Evolutionary conservation across 2,329 filamentous ascomycete species (phyloP), one percentile per base, ranked within the genome.

Genomic region (Penicillium sp.): DNA sequence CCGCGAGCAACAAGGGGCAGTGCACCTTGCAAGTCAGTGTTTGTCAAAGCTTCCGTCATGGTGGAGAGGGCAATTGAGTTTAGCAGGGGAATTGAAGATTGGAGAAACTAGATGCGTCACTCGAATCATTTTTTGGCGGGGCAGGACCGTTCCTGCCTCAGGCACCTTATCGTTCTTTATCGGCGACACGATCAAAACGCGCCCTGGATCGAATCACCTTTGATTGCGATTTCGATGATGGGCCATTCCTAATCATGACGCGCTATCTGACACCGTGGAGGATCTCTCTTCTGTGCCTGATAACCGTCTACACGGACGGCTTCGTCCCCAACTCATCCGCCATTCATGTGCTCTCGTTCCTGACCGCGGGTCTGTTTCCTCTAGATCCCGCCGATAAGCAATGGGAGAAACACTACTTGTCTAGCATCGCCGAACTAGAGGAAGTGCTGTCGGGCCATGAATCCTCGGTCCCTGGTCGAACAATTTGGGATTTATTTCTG

Each of bases 261-360:
- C 89, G 90, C 56, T 96, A 89, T 74, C 83, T 98, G 46, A 96
- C 91, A n/a, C 91, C 93, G 13, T 88, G 91, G 65, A 96, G 95
- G 72, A 85, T 98, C 64, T 88, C 89, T 69, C 82, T 97, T 25
- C 83, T 98, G 54, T 85, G 87, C 54, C 84, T 99, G 53, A 84
- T 95, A 52, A 86, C 92, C 67, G 82, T 97, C 53, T 98, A 99
- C 75, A 85, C 86, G 37, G 87, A 90, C 62, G 87, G 86, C 23
- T 79, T 82, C 2, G 83, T 93, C 16, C 88, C 89, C 2, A 86
- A 84, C 59, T 81, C 84, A 50, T 87, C 89, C n/a, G 87, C 88
- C 25, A 83, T 93, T 44, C 83, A 89, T 14, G 81, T 96, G 31
- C 82, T 96, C 21, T 90, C 89, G 43, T 95, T 96, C 77, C 81